Evolutionary conservation across 1,139 yeast species (phyloP), one percentile per base, ranked within the genome.

Genomic region (Kodamaea sp.): DNA sequence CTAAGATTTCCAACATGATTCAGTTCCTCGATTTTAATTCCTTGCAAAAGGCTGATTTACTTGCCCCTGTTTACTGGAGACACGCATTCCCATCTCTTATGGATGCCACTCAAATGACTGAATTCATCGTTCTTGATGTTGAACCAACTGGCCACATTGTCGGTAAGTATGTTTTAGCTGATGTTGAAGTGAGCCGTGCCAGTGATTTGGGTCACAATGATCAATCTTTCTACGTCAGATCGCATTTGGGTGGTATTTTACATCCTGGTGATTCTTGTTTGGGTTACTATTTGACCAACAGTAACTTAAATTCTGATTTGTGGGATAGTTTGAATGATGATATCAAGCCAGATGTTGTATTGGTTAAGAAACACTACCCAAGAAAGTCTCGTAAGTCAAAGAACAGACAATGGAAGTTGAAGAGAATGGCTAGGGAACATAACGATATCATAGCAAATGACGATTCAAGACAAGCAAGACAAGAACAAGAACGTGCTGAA

Each of bases 381-480:
- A 84, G 94, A 72, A 83, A 84, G 67, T 73, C 81, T 37, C 79
- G 78, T 70, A 84, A 83, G 67, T 65, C 78, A 45, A 84, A 83
- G 78, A 79, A 82, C 72, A 83, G 96, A 73, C 76, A 75, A 64
- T 92, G 97, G 97, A 90, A 86, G 70, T 81, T 92, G 67, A 88
- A 87, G 83, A 85, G 97, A 75, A 89, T 92, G 97, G 97, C 97
- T 34, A 84, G 75, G 61, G 97, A 92, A 67, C 95, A 90, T 64
- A 79, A 79, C 53, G 96, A 87, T 54, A 81, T 85, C 48, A 89
- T 84, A 40, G 95, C 95, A 40, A 73, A 78, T 50, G 82, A 78
- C 48, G 88, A 82, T 53, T 76, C 86, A 4, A 80, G 88, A 70
- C 83, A 79, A 54, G 90, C 90, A 44, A 84, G 79, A 67, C 92